phyloP scores from a whole-genome alignment of 495 filamentous ascomycete genomes.

The Sordaria brevicollis region DNA sequence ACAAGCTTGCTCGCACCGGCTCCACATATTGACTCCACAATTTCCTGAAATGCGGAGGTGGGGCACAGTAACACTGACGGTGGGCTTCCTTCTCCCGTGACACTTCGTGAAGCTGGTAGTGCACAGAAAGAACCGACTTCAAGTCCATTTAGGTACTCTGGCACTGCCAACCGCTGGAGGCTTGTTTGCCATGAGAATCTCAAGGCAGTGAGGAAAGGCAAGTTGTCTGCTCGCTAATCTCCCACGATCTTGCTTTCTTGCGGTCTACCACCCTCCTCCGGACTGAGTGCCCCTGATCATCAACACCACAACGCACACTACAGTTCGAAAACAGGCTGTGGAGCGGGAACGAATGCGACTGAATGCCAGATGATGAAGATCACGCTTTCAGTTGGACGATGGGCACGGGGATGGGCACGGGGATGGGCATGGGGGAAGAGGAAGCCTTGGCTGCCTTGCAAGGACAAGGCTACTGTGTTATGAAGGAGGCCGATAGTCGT shows the following conservation, averaged over 20 bases:
- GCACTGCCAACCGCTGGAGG: neutral
- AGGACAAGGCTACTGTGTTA: neutral
- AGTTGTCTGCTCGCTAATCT: neutral
- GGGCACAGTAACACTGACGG: neutral
- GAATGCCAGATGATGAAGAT: neutral
- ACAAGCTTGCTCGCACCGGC: neutral
- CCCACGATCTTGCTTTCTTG: neutral
- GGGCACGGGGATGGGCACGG: neutral
- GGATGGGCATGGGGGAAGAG: neutral
- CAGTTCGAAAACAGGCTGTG: neutral
- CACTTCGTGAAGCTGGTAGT: neutral
- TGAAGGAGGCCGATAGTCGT: neutral
- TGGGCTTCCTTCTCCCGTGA: neutral
- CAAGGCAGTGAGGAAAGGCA: neutral
- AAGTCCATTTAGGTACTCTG: too few relatives aligned
- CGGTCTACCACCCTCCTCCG: neutral
- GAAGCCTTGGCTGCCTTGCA: neutral
- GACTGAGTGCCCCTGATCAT: neutral
- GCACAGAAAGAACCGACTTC: neutral
- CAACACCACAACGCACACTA: neutral
- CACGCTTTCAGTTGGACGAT: neutral
- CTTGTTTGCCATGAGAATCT: neutral
- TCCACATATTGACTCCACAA: neutral
- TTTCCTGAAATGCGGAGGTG: neutral
- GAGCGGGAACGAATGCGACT: neutral